Evolutionary conservation across 2,329 filamentous ascomycete genomes (phyloP), one percentile per base, ranked within the genome.

Genomic region (Mycocentrospora acerina): DNA sequence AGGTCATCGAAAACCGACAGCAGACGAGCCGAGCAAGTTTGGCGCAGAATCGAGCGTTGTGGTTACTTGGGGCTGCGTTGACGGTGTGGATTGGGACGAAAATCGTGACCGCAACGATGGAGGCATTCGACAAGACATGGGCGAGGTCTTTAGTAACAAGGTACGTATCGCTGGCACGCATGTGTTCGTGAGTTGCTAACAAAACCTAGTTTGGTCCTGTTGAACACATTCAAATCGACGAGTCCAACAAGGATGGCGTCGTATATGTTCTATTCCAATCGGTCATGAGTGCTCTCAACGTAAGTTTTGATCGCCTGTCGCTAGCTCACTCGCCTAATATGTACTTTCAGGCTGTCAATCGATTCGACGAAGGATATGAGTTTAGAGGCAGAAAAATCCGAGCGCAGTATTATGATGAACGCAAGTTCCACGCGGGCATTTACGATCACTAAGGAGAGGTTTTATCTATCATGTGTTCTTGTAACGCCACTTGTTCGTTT

Each of bases 251-350:
- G 74, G 74, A 32, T 69, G 53, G 48, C 42, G 80, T 82, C 36
- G 93, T 98, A 4, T 97, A 95, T 66, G 89, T 98, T 66, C 88
- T 94, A 65, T 98, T 97, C 62, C 91, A 88, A 2, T 86, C 86
- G 51, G 81, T 85, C 56, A 74, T 97, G 37, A 93, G 87, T 30
- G 93, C 90, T 11, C 70, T 97, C 41, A 79, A 90, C 55, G 88
- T 90, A 75, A 72, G 83, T 14, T 18, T 35, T 29, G 8, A 30
- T 15, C 24, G 39, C 18, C 29, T 32, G n/a, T n/a, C n/a, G n/a
- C n/a, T n/a, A n/a, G n/a, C n/a, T n/a, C n/a, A n/a, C n/a, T n/a
- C n/a, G n/a, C n/a, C 40, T 56, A 40, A 57, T 25, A 32, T 28
- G 2, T 15, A n/a, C 7, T 15, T 19, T 3, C 40, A 90, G 85